Evolutionary conservation across 805 yeast genomes (phyloP), one percentile per base, ranked within the genome.

Genomic region (Cyberlindnera saturnus): DNA sequence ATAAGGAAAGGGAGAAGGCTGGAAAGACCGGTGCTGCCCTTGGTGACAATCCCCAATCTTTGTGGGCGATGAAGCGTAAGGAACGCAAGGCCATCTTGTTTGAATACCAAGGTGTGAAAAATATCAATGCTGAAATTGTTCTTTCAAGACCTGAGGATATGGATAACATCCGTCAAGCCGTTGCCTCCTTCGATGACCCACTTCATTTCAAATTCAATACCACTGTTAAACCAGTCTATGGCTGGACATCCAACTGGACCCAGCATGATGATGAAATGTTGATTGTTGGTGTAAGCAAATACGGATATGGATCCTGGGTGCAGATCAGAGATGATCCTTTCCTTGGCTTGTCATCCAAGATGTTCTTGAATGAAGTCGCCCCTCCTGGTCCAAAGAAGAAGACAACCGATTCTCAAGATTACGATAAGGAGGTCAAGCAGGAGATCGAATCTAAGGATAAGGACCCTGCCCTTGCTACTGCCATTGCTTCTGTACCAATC

Each of bases 261-360:
- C 70, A 73, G 13, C 77, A 72, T 29, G 96, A 93, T 59, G 99
- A 93, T 62, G 85, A 89, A 40, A 85, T 81, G 79, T 71, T 93
- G 42, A 63, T 93, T 47, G 77, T 86, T 31, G 99, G 99, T 50
- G 85, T 91, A 18, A 75, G 77, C 57, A 89, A 87, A 64, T 90
- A 90, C 64, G 99, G 99, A 0, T 90, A 88, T 62, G 98, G 98
- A 15, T 82, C 96, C 1, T 93, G 99, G 99, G 61, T 75, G 3
- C 90, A 86, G 57, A 90, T 93, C 37, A 74, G 99, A 59, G 99
- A 93, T 65, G 99, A 93, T 65, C 98, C 99, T 2, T 74, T 87
- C 41, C 71, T 93, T 45, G 90, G 89, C 10, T 70, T 93, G 47
- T 85, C 87, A 48, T 87, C 88, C 53, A 93, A 88, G 68, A 67